phyloP scores from a whole-genome alignment of 2,329 filamentous ascomycete species.

The Fusarium brachygibbosum region DNA sequence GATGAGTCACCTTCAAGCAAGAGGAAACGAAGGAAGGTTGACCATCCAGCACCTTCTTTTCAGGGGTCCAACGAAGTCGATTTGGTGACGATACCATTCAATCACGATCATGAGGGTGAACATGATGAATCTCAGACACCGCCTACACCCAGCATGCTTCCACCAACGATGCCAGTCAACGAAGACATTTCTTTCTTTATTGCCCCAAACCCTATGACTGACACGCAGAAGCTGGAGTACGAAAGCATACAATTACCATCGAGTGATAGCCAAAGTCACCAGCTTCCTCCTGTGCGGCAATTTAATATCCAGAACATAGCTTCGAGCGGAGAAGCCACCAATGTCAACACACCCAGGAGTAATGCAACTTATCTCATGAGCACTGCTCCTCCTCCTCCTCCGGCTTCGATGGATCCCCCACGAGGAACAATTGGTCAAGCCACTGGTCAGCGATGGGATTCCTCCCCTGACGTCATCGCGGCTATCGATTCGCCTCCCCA shows the following conservation, averaged over 20 bases:
- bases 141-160: constrained; percentile 46
- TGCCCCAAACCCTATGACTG: constrained; percentile 52
- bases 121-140: constrained; percentile 14
- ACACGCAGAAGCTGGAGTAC: constrained; percentile 57
- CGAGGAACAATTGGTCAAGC: constrained; percentile 5
- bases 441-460: constrained; percentile 26
- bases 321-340: constrained; percentile 55
- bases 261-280: constrained; percentile 31
- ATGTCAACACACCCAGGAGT: constrained; percentile 54
- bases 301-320: constrained; percentile 38
- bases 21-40: constrained; percentile 46
- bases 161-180: constrained; percentile 48
- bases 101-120: constrained; percentile 31
- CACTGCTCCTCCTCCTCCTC: constrained; percentile 38
- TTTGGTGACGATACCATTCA: constrained; percentile 47
- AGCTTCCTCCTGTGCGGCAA: constrained; percentile 37
- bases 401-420: constrained; percentile 28
- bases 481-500: constrained; percentile 30
- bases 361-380: constrained; percentile 39
- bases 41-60: constrained; percentile 23
- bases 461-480: constrained; percentile 47
- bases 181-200: constrained; percentile 53
- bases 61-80: constrained; percentile 46
- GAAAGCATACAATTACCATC: constrained; percentile 43
- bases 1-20: constrained; percentile 16